Base-by-base conservation (phyloP, 2,329 filamentous ascomycete genomes). In the Cladosporium sp. region DNA sequence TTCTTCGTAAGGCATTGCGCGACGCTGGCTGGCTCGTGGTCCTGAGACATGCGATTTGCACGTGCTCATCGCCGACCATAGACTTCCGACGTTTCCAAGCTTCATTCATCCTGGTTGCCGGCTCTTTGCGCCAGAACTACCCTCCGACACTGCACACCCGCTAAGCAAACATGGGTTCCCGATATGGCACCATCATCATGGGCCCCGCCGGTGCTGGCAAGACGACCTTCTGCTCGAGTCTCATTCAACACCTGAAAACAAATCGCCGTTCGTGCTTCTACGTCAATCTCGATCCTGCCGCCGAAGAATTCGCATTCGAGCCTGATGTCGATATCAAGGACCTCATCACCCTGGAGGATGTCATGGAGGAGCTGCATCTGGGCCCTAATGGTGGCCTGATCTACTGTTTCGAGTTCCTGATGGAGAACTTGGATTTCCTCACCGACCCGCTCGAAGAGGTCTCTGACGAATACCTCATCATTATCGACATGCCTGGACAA, bases 401-500 rank as follows among this genome's bases (percentile, higher is more conserved):
- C 68, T 96, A 95, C 80, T 97, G 92, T 77, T 96, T 97, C 75
- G 92, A 97, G 75, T 96, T 95, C 72, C 83, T 97, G 45, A 86
- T 96, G 71, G 90, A 96, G 73, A 96, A 97, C 71, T 85, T 96
- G 62, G 91, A 96, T 75, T 97, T 94, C 75, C 78, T 97, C 50
- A 90, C 89, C 47, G 89, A 95, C 62, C 86, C 89, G 17, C 84
- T 97, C 57, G 91, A 96, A 66, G 83, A 86, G 40, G 80, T 96
- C 57, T 93, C 90, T 9, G 94, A 99, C 68, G 94, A 97, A 68
- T 97, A 96, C 74, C 83, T 99, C 62, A 96, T 97, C 74, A 89
- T 99, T 62, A 91, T 99, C 76, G 94, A 99, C 76, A 97, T 97
- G 89, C 94, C 94, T 0, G 94, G 94, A 58, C 94, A 99, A 78